Percentiles rank a stretch among this genome's conserved stretches.
These are phyloP conservation scores for Sphaerulina populicola DNA, from an alignment of 2,329 filamentous ascomycete species.

Conservation along the genomic window DNA sequence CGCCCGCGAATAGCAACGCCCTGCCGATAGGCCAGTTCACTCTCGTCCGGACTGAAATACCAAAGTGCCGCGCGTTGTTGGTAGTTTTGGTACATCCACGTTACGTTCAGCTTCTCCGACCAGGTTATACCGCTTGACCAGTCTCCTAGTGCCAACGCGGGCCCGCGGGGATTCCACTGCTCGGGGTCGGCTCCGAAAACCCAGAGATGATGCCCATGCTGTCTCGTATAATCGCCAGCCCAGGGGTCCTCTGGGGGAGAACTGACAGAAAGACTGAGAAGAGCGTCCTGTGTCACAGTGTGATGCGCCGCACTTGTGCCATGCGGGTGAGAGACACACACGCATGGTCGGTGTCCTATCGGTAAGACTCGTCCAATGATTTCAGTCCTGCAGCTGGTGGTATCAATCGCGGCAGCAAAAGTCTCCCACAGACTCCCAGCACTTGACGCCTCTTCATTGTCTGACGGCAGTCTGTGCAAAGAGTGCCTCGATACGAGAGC, in stretches of 20 bases:
- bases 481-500: slow-evolving; percentile 5
- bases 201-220: no score
- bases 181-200: no score
- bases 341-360: not conserved
- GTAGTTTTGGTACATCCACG: no score
- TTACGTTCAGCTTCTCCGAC: no score
- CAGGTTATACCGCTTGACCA: no score
- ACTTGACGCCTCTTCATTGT: not conserved
- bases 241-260: not conserved
- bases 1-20: not conserved
- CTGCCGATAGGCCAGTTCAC: not conserved
- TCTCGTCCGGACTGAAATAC: no score
- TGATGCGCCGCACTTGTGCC: not conserved
- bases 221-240: no score
- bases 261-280: not conserved
- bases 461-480: not conserved
- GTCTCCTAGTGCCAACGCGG: no score
- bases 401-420: not conserved
- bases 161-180: no score
- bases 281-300: not conserved
- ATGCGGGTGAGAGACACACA: not conserved
- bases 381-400: not conserved
- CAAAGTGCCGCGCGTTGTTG: no score
- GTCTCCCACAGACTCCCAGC: not conserved
- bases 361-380: not conserved